Base-by-base conservation (phyloP, 2,329 filamentous ascomycete genomes). In the Pestalotiopsis sp. region DNA sequence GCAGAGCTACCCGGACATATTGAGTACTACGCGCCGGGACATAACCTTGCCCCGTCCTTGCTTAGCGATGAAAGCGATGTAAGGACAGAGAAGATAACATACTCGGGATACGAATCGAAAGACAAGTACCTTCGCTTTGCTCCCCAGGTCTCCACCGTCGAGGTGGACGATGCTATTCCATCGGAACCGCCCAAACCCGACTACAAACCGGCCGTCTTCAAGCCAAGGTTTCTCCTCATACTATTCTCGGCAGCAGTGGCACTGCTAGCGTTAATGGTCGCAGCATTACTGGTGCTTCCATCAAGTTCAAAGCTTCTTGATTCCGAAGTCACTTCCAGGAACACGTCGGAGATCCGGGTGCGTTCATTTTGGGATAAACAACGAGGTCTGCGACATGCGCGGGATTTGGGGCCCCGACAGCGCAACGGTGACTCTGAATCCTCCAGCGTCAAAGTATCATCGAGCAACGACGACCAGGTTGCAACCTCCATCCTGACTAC, bases 21-120 rank as follows among this genome's bases (percentile, higher is more conserved):
- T 26, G 68, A 67, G 40, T 67, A 65, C 22, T 69, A 69, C 38
- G 65, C 59, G 3, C 67, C 65, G 4, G 35, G 22, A 3, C 60
- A 68, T 13, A 14, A 60, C 7, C 57, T 65, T n/a, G 68, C 68
- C 17, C 68, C 68, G 57, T 69, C 68, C 22, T 30, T 60, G 5
- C 65, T 69, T 3, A 69, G 68, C 48, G 62, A 65, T 10, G 39
- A 52, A 9, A 69, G 68, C 62, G 65, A 67, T 30, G 40, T 14
- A 11, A 26, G 22, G 4, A 65, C 67, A 38, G 68, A 69, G 22
- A 64, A 57, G 13, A 69, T 65, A 26, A 67, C 61, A 7, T 61
- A 59, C 26, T 20, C 56, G 20, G 56, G 26, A 14, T 66, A 10
- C n/a, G 58, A 66, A 6, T 20, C 20, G 14, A 57, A 40, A 30